Percentiles rank a stretch among this genome's conserved stretches.
Evolutionary conservation across 2,329 filamentous ascomycete genomes (phyloP).

Genomic region (Pseudocercospora macadamiae): DNA sequence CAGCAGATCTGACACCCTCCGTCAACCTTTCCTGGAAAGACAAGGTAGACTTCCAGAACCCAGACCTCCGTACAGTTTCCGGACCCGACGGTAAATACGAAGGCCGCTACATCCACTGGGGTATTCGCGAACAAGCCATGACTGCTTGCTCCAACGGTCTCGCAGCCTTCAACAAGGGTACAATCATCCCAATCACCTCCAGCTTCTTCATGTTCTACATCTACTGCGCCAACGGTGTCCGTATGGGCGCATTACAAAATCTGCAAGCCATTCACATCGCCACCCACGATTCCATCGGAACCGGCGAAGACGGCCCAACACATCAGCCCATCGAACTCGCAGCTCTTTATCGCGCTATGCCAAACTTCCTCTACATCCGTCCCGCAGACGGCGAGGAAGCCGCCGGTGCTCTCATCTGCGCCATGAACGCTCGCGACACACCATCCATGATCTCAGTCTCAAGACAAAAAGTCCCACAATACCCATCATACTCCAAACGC

Average conservation of each 20-base stretch:
- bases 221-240: conserved; percentile 42
- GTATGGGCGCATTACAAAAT: conserved; percentile 43
- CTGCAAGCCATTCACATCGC: conserved; percentile 44
- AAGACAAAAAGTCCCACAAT: conserved; percentile 47
- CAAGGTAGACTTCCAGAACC: conserved; percentile 55
- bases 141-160: conserved; percentile 51
- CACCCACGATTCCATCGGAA: conserved; percentile 44
- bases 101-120: conserved; percentile 59
- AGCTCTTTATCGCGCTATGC: conserved; percentile 42
- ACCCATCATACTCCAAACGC: conserved; percentile 41
- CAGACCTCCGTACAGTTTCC: conserved; percentile 38
- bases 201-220: conserved; percentile 47
- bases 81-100: conserved; percentile 59
- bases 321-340: conserved; percentile 44
- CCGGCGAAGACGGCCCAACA: conserved; percentile 43
- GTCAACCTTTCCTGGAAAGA: conserved; percentile 46
- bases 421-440: conserved; percentile 43
- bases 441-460: conserved; percentile 51
- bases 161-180: conserved; percentile 41
- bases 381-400: conserved; percentile 43
- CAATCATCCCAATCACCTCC: conserved; percentile 42
- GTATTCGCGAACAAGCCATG: conserved; percentile 67
- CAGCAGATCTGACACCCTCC: conserved; percentile 43
- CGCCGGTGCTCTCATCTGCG: conserved; percentile 47
- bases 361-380: conserved; percentile 43